Evolutionary conservation across 1,139 yeast genomes (phyloP).

Genomic region (Yamadazyma sp.): DNA sequence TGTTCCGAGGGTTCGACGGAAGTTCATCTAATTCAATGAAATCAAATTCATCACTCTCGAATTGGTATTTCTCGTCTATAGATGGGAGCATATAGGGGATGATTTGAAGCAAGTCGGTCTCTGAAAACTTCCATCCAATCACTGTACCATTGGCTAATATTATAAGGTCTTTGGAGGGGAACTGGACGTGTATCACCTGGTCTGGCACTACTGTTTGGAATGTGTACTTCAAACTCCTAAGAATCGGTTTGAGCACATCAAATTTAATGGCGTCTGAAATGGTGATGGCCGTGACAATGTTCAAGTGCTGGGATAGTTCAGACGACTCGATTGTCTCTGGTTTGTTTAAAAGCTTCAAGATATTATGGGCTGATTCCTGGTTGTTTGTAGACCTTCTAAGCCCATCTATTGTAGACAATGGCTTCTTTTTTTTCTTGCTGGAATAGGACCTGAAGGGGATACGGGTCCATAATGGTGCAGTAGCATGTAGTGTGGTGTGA

Average conservation of each 20-base stretch:
- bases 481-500: background rate
- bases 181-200: constrained; percentile 53
- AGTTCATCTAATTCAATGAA: constrained; percentile 53
- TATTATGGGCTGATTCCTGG: constrained; percentile 13
- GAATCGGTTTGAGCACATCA: constrained; percentile 4
- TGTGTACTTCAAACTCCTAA: constrained; percentile 1
- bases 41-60: constrained; percentile 87
- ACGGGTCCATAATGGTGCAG: background rate
- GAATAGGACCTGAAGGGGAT: background rate
- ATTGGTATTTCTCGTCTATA: constrained; percentile 41
- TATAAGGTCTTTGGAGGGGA: constrained; percentile 48
- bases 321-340: constrained; percentile 6
- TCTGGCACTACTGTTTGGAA: constrained; percentile 56
- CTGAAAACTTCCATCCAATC: constrained; percentile 79
- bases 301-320: constrained; percentile 13
- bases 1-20: constrained; percentile 25
- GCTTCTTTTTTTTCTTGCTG: constrained; percentile 16
- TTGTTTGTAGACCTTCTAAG: constrained; percentile 17
- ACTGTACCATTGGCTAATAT: constrained; percentile 71
- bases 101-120: constrained; percentile 48
- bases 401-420: constrained; percentile 15
- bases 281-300: constrained; percentile 16
- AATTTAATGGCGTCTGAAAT: constrained; percentile 17
- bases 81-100: constrained; percentile 42
- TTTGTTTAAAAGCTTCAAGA: constrained; percentile 14